Base-by-base conservation (phyloP, 768 basidiomycete species). In the Russula olivacea region DNA sequence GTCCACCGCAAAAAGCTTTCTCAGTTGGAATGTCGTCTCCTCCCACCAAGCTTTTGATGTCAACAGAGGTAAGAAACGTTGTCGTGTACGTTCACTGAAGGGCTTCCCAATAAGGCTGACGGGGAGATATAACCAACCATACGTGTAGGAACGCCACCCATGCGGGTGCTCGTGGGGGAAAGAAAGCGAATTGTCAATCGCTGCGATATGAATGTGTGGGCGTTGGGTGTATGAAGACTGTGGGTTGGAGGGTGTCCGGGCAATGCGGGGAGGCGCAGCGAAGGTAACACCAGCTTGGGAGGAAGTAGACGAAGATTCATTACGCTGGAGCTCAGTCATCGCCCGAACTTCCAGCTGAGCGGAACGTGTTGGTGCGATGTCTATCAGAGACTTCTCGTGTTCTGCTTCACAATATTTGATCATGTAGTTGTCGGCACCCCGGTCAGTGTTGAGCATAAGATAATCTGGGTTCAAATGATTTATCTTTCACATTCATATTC, bases 161-260 rank as follows among this genome's bases (percentile, higher is more conserved):
- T 84, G 82, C 0, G 93, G 93, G 68, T 95, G 92, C 69, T 93
- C 88, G 67, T 94, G 91, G 28, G 93, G 93, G 70, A 93, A 96
- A 2, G 91, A 90, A 41, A 96, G 81, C 0, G 91, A 93, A 73
- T 95, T 95, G 71, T 95, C 93, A 65, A 96, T 96, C 11, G 93
- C 93, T 50, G 93, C 92, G 61, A 94, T 89, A 70, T 93, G 92
- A 48, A 94, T 85, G 71, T 94, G 92, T 2, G 91, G 89, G 64
- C 79, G 80, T 55, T 82, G 80, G 48, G 78, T 82, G 69, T 85
- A 88, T 25, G 72, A 68, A 19, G 64, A 41, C 28, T 65, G 67
- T n/a, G 61, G 51, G 43, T 56, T 63, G 17, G 69, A 64, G 17
- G 56, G 49, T 25, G 64, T 53, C 47, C 53, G 69, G 54, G 59